phyloP scores from a whole-genome alignment of 768 basidiomycete species.

The Lactarius psammicola region DNA sequence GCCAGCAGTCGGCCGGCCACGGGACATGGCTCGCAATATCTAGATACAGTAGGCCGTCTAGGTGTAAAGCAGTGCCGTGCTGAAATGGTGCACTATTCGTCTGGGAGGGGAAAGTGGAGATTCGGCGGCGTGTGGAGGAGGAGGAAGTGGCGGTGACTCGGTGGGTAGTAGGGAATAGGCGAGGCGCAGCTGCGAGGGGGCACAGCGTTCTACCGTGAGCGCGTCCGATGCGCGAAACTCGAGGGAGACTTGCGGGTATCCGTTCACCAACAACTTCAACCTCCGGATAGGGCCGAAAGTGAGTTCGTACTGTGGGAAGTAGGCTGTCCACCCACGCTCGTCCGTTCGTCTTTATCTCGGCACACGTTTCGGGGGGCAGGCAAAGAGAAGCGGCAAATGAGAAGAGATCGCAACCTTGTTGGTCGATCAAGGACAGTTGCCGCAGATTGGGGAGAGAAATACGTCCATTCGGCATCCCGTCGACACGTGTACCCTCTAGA shows the following conservation, averaged over 20 bases:
- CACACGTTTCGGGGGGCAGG: conserved; percentile 2
- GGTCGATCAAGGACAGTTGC: conserved; percentile 1
- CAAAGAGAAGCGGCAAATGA: conserved; percentile 4
- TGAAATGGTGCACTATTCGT: conserved; percentile 3
- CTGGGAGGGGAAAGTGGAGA: not conserved
- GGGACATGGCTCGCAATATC: conserved; percentile 7
- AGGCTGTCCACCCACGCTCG: not conserved
- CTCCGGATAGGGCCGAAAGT: conserved; percentile 15
- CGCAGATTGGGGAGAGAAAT: conserved; percentile 11
- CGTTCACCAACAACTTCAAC: conserved; percentile 8
- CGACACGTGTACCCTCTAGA: not conserved
- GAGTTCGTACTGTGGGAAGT: not conserved
- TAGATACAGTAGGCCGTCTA: conserved; percentile 8
- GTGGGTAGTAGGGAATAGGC: not conserved
- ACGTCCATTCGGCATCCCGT: not conserved
- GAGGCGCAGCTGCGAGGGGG: conserved; percentile 14
- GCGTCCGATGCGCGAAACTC: conserved; percentile 15
- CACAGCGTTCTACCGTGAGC: not conserved
- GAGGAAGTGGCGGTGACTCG: not conserved
- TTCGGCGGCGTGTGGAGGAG: not conserved
- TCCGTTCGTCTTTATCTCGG: conserved; percentile 7
- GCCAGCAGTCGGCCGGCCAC: not conserved
- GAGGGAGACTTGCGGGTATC: not conserved
- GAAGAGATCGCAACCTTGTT: not conserved
- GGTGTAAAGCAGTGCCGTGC: not conserved